Base-by-base conservation (phyloP, 306 rosid genomes). In the Pyrus communis region DNA sequence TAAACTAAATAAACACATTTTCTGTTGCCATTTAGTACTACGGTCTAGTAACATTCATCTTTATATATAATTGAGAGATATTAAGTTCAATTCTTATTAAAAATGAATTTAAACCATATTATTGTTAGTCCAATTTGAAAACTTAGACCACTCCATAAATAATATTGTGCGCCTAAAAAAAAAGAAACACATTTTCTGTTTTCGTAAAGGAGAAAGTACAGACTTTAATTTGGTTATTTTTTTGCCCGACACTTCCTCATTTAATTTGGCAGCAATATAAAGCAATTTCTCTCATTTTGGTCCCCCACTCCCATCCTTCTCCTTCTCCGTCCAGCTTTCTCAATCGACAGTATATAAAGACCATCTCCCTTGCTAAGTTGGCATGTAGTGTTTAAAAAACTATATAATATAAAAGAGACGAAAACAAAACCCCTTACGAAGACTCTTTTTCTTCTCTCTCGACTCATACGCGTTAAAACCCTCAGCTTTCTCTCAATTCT, bases 341-440 rank as follows among this genome's bases (percentile, higher is more conserved):
- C 77, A 66, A 87, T 81, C 87, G 86, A 84, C 79, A 75, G 75
- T 78, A 27, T 15, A 46, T 15, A 46, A 74, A 75, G 40, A 12
- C 62, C 22, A 7, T 49, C 21, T 51, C 67, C 63, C 63, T 70
- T 25, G 1, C 76, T 58, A 59, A 35, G 8, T 25, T 25, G 70
- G 49, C 70, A 74, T 4, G 45, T 23, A 12, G 18, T 17, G 58
- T 27, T 19, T 7, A 9, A 21, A 21, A 55, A 33, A 14, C 64
- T 28, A 3, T 38, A 4, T 55, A 46, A 55, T 11, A 42, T 18
- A 27, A 52, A 73, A 51, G 5, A 49, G 22, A 64, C 71, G 70
- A 64, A 25, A 23, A 21, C 77, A 81, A 69, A 40, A 27, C 14
- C 62, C 9, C 31, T 6, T 13, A 31, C 25, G 42, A 46, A 25